phyloP scores from a whole-genome alignment of 345 rosid genomes.

The Sonneratia caseolaris region DNA sequence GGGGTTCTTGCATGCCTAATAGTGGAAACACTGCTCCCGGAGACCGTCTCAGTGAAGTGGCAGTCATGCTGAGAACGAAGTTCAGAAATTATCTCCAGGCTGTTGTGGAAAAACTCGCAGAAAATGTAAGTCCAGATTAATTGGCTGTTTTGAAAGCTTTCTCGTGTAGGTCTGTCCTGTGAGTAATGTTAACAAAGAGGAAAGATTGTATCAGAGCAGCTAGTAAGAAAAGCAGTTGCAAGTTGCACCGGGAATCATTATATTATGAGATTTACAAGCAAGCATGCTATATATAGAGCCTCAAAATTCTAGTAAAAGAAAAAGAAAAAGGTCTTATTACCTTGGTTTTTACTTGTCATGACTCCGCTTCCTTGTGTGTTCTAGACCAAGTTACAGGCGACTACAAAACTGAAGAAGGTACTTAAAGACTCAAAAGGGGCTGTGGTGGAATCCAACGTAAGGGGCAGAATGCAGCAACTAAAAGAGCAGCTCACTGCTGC shows the following conservation, averaged over 20 bases:
- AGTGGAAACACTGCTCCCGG: constrained; percentile 78
- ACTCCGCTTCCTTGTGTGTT: constrained; percentile 3
- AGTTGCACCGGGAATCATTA: background rate
- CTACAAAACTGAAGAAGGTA: constrained; percentile 85
- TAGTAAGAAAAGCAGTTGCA: background rate
- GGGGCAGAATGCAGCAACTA: constrained; percentile 67
- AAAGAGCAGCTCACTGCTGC: constrained; percentile 71
- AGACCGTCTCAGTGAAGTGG: constrained; percentile 86
- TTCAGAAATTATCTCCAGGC: constrained; percentile 87
- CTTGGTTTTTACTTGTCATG: background rate
- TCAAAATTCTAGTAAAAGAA: background rate
- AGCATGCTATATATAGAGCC: background rate
- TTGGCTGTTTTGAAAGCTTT: background rate
- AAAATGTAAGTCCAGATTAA: constrained; percentile 53
- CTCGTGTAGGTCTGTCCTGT: background rate
- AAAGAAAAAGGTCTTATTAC: background rate
- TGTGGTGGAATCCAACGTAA: constrained; percentile 71
- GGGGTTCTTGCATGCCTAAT: constrained; percentile 91
- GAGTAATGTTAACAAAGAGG: background rate
- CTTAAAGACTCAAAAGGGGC: constrained; percentile 88
- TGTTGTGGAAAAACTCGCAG: constrained; percentile 79
- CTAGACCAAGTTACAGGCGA: constrained; percentile 67
- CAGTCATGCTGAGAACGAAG: constrained; percentile 90
- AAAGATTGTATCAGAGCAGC: background rate
- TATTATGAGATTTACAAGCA: background rate